Evolutionary conservation across 495 filamentous ascomycete genomes (phyloP), one percentile per base, ranked within the genome.

Genomic region (Endocarpon pusillum): DNA sequence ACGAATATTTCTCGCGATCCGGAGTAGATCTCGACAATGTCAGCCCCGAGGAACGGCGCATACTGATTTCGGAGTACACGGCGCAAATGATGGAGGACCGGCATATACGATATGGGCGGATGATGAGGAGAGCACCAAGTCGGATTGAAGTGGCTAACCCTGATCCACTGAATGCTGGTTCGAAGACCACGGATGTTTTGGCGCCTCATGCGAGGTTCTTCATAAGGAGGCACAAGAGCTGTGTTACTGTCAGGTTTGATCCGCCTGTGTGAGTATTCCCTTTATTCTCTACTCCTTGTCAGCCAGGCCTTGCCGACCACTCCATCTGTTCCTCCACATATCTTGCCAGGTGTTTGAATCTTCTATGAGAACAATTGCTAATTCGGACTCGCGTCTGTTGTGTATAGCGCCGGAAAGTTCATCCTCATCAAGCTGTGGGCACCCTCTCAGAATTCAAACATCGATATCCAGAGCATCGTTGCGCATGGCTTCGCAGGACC

Each of bases 341-440:
- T 38, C 19, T 14, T 34, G 18, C 10, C 19, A 21, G 30, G 16
- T 34, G 16, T 34, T 21, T 40, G 21, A 8, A 17, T 11, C 32
- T 33, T 36, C 32, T 45, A 40, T 43, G 33, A 37, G 15, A 39
- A n/a, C n/a, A n/a, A n/a, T n/a, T n/a, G n/a, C n/a, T n/a, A n/a
- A n/a, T n/a, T n/a, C n/a, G n/a, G n/a, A n/a, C n/a, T n/a, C n/a
- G n/a, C n/a, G n/a, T n/a, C n/a, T 21, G 5, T 28, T 4, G 26
- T 9, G 10, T 17, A 27, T 33, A 75, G 71, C 7, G 71, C 69
- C 21, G 84, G 76, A 9, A 64, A 77, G 24, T 87, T 71, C 49
- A 75, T 94, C 35, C 47, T 92, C 25, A 59, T 94, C 40, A 91
- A 91, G 59, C 66, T 91, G 44, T 94, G 81, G 81, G 82, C 68